Conservation (phyloP, 2,329 filamentous ascomycete species). For the Pezicula neosporulosa region DNA sequence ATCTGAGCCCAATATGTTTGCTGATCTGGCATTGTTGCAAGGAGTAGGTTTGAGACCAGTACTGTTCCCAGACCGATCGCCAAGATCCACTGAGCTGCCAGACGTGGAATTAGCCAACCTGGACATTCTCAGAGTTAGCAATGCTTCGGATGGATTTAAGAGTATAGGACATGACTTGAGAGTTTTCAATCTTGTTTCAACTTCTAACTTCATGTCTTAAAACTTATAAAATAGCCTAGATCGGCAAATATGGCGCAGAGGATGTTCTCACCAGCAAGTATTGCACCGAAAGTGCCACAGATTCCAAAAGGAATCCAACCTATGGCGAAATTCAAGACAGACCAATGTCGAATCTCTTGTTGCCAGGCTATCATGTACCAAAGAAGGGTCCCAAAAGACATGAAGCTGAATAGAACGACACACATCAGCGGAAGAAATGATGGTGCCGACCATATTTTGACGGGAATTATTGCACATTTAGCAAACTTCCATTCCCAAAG, state of each 20-base stretch:
- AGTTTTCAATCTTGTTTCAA: too few species aligned
- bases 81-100: conserved; percentile 45
- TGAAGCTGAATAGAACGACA: conserved; percentile 13
- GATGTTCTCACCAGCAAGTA: conserved; percentile 21
- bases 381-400: conserved; percentile 35
- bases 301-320: conserved; percentile 39
- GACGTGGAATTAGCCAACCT: conserved; percentile 42
- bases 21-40: conserved; percentile 41
- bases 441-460: conserved; percentile 19
- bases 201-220: too few species aligned
- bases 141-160: too few species aligned
- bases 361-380: conserved; percentile 47
- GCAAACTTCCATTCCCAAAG: conserved; percentile 15
- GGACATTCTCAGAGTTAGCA: too few species aligned
- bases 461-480: conserved; percentile 16
- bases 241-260: too few species aligned
- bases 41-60: conserved; percentile 27
- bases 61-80: conserved; percentile 33
- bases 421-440: conserved; percentile 14
- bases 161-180: too few species aligned
- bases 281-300: conserved; percentile 33
- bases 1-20: conserved; percentile 41
- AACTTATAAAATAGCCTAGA: too few species aligned
- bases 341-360: conserved; percentile 37
- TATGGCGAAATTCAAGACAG: conserved; percentile 35